These are phyloP conservation scores for Conringia planisiliqua DNA, from an alignment of 345 rosid species.

Conservation along the genomic window DNA sequence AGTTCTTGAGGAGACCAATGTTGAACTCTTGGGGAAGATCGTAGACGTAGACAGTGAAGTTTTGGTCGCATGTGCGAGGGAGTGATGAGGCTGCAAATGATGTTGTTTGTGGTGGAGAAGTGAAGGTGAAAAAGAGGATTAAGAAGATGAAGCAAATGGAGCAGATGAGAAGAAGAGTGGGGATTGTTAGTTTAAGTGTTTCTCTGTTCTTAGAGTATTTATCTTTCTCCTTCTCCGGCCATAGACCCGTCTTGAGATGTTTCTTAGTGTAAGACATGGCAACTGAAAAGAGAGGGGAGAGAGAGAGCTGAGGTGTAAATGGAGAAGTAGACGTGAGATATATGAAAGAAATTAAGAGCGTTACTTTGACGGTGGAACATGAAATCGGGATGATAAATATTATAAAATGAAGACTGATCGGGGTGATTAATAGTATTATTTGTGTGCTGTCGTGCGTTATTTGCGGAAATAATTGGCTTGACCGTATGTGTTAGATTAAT, in stretches of 20 bases:
- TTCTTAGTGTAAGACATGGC: conserved; percentile 27
- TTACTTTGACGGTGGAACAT: conserved; percentile 18
- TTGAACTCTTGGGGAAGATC: conserved; percentile 53
- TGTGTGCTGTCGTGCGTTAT: conserved; percentile 1
- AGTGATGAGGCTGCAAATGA: background rate
- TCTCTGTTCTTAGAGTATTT: conserved; percentile 20
- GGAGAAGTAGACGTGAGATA: background rate
- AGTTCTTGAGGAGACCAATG: conserved; percentile 32
- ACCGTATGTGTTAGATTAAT: background rate
- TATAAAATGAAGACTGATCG: background rate
- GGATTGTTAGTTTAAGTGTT: background rate
- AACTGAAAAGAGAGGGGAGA: background rate
- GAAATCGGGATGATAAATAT: background rate
- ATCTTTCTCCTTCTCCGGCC: conserved; percentile 17
- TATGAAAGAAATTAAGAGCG: background rate
- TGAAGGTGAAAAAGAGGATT: background rate
- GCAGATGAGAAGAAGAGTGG: conserved; percentile 2
- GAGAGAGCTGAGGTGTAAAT: background rate
- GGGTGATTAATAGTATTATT: background rate
- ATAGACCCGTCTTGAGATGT: conserved; percentile 10
- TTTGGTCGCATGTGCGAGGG: conserved; percentile 9
- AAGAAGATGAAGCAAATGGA: conserved; percentile 9
- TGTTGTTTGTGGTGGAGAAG: background rate
- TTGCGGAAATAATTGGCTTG: background rate
- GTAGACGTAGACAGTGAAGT: conserved; percentile 41